Evolutionary conservation across 371 early-diverging fungal species (phyloP), one percentile per base, ranked within the genome.

Genomic region (Vavraia culicis): DNA sequence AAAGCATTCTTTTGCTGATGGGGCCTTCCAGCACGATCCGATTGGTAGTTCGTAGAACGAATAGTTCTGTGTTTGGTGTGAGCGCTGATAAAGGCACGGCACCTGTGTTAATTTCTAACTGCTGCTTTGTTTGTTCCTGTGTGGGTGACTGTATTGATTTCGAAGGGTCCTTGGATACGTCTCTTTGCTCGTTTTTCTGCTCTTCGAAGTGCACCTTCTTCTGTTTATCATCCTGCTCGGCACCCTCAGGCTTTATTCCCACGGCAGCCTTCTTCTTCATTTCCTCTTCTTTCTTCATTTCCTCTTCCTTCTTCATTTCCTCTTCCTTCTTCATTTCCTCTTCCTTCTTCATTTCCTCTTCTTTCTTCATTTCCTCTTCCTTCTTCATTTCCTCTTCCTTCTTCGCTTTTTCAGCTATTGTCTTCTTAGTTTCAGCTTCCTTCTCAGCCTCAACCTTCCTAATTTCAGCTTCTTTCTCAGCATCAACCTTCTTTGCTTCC

Each of bases 1-100:
- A 38, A 21, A n/a, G 20, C 40, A 60, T 59, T 38, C 49, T 56
- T 52, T 64, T 64, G 15, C 19, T 54, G 1, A 59, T 40, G 14
- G 32, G 31, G 19, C 64, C 61, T 40, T 64, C 64, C 1, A 41
- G 41, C 18, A 49, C 32, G 5, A 61, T 45, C 5, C 40, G 31
- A 31, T 51, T 37, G 1, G 50, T 35, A 1, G 47, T 37, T 47
- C 64, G 47, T 19, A 57, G 48, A 40, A 57, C 42, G 3, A 43
- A 20, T 11, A 64, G 44, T 33, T 57, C 56, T 8, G 38, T 41
- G 27, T 47, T 52, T 20, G 32, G 16, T 15, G 18, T 4, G 19
- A 27, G 23, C 16, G 20, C 27, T 1, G 4, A 1, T 31, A 22
- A 21, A 4, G 22, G 20, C 1, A 54, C 41, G n/a, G 5, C 8